Percentiles rank a stretch among this genome's conserved stretches.
Evolutionary conservation across 2,329 filamentous ascomycete genomes (phyloP).

Genomic region (Emericellopsis atlantica): DNA sequence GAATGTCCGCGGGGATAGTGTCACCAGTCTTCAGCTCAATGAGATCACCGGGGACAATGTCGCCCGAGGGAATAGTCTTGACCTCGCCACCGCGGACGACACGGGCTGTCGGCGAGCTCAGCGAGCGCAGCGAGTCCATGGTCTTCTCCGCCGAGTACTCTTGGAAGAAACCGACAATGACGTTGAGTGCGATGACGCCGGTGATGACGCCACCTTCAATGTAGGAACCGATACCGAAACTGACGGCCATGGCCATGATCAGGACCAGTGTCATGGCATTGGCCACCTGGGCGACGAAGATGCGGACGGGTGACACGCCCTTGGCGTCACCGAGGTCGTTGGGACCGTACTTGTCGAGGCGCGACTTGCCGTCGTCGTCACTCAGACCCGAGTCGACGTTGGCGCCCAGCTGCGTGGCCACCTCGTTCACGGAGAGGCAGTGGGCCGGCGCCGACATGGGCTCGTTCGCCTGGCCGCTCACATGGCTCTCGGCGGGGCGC

Average conservation of each 20-base stretch:
- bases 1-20: constrained; percentile 41
- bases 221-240: constrained; percentile 36
- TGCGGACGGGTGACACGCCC: constrained; percentile 40
- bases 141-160: constrained; percentile 27
- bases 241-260: constrained; percentile 45
- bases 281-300: constrained; percentile 42
- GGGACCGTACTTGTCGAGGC: constrained; percentile 37
- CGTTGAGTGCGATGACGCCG: constrained; percentile 38
- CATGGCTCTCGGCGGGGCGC: constrained; percentile 8
- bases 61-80: constrained; percentile 16
- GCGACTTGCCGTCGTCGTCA: constrained; percentile 30
- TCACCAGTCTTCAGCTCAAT: constrained; percentile 36
- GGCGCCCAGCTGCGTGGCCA: constrained; percentile 39
- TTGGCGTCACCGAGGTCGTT: constrained; percentile 37
- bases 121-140: constrained; percentile 23
- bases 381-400: constrained; percentile 40
- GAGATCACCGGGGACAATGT: constrained; percentile 44
- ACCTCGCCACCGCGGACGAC: constrained; percentile 23
- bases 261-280: constrained; percentile 50
- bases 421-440: constrained; percentile 34
- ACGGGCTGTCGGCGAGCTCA: constrained; percentile 21
- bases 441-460: constrained; percentile 52
- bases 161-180: constrained; percentile 32
- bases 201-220: constrained; percentile 40
- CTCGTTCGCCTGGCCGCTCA: constrained; percentile 25